Percentiles rank a stretch among this genome's conserved stretches.
These are phyloP conservation scores for Citropsis articulata DNA, from an alignment of 345 rosid genomes.

Conservation along the genomic window DNA sequence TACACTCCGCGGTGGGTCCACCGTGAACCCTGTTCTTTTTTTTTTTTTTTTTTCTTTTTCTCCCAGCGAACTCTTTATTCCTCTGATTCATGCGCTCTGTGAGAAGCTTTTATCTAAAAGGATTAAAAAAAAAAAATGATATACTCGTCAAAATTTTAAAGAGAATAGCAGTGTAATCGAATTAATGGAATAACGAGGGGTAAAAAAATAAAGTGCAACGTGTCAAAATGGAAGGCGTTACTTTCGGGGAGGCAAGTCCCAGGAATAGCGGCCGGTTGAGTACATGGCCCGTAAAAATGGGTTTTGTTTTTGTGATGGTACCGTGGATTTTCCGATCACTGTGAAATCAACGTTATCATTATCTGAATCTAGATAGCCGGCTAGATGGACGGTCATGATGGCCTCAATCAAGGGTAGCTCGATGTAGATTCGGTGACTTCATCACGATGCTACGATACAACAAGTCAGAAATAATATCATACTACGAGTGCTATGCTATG, in stretches of 20 bases:
- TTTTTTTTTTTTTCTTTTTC: too few species aligned
- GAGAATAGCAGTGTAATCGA: neutral
- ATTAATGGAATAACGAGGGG: too few species aligned
- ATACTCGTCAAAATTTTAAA: too few species aligned
- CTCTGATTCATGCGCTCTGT: neutral
- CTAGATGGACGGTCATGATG: conserved; percentile 20
- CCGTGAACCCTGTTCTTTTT: too few species aligned
- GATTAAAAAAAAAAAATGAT: too few species aligned
- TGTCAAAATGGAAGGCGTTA: conserved; percentile 14
- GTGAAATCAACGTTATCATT: neutral
- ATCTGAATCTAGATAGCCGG: neutral
- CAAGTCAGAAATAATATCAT: too few species aligned
- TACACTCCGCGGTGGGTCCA: neutral
- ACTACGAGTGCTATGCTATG: neutral
- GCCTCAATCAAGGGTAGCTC: neutral
- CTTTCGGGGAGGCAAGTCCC: conserved; percentile 12
- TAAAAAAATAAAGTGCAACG: conserved; percentile 4
- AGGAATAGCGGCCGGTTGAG: conserved; percentile 30
- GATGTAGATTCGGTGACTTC: neutral
- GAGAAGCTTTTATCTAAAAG: neutral
- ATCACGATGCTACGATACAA: too few species aligned
- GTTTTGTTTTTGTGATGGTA: neutral
- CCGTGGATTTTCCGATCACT: conserved; percentile 17
- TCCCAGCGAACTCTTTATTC: too few species aligned
- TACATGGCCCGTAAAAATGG: conserved; percentile 25